Evolutionary conservation across 305 asterid genomes (phyloP).

Genomic region (Ilex paraguariensis): DNA sequence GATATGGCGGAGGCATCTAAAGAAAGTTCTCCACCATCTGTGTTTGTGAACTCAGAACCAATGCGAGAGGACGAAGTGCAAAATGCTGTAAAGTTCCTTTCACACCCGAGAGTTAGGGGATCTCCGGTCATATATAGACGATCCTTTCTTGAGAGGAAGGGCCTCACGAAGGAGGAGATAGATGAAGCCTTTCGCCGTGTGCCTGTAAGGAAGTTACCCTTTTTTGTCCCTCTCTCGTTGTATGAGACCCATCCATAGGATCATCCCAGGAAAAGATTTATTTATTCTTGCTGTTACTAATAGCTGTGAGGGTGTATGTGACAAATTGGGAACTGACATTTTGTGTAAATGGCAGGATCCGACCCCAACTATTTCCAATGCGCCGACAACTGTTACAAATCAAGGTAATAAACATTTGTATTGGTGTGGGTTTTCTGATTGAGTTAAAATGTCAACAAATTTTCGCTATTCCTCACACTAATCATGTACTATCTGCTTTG

Average conservation of each 20-base stretch:
- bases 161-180: too few relatives aligned
- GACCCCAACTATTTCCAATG: slow-evolving; percentile 48
- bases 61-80: slow-evolving; percentile 95
- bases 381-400: slow-evolving; percentile 43
- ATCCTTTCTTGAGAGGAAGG: too few relatives aligned
- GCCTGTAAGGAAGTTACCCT: too few relatives aligned
- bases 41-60: slow-evolving; percentile 87
- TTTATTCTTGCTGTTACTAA: background rate
- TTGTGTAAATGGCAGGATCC: slow-evolving; percentile 55
- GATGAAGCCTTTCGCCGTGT: too few relatives aligned
- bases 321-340: background rate
- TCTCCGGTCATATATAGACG: slow-evolving; percentile 93
- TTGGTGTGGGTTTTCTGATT: too few relatives aligned
- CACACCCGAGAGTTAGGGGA: slow-evolving; percentile 94
- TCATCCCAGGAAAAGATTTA: background rate
- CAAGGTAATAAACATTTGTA: slow-evolving; percentile 44
- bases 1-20: slow-evolving; percentile 42
- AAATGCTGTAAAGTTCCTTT: slow-evolving; percentile 92
- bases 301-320: too few relatives aligned
- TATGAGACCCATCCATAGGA: background rate
- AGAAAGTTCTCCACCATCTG: slow-evolving; percentile 68
- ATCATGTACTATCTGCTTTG: slow-evolving; percentile 14
- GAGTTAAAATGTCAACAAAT: background rate
- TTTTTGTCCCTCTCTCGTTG: too few relatives aligned
- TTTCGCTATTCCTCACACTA: slow-evolving; percentile 9